phyloP scores from a whole-genome alignment of 2,329 filamentous ascomycete species.

The Cladorrhinum sp. region DNA sequence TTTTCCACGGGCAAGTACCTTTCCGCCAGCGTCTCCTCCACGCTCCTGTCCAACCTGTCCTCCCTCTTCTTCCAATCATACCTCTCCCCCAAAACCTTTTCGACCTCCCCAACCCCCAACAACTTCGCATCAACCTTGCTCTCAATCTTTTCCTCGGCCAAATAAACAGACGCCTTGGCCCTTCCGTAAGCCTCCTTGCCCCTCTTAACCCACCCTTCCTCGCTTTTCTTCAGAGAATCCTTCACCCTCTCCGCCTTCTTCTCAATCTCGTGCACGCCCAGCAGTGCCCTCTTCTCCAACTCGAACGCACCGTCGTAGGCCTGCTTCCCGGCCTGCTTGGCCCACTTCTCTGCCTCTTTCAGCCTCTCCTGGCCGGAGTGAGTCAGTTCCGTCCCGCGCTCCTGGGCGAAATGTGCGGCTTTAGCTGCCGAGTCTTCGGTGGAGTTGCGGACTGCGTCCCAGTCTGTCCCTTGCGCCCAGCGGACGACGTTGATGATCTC shows the following conservation, averaged over 20 bases:
- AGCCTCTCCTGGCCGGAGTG: slow-evolving; percentile 24
- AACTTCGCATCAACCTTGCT: slow-evolving; percentile 28
- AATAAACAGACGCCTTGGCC: slow-evolving; percentile 36
- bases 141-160: slow-evolving; percentile 37
- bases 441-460: slow-evolving; percentile 57
- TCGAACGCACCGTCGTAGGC: slow-evolving; percentile 24
- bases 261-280: slow-evolving; percentile 38
- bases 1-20: slow-evolving; percentile 50
- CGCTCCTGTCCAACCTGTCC: slow-evolving; percentile 43
- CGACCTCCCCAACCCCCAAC: slow-evolving; percentile 37
- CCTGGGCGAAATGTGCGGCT: slow-evolving; percentile 36
- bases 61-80: slow-evolving; percentile 41
- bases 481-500: slow-evolving; percentile 66
- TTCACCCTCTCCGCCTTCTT: slow-evolving; percentile 37
- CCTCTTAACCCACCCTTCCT: slow-evolving; percentile 42
- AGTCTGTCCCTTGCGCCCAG: slow-evolving; percentile 65
- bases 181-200: slow-evolving; percentile 39
- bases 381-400: slow-evolving; percentile 37
- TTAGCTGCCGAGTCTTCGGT: slow-evolving; percentile 44
- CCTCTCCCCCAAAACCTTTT: slow-evolving; percentile 51
- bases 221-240: slow-evolving; percentile 36
- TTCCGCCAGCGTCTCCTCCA: slow-evolving; percentile 52
- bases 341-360: neutral
- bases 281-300: slow-evolving; percentile 35
- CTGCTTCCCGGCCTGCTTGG: neutral